phyloP scores from a whole-genome alignment of 2,329 filamentous ascomycete genomes.

The Lithohypha guttulata region DNA sequence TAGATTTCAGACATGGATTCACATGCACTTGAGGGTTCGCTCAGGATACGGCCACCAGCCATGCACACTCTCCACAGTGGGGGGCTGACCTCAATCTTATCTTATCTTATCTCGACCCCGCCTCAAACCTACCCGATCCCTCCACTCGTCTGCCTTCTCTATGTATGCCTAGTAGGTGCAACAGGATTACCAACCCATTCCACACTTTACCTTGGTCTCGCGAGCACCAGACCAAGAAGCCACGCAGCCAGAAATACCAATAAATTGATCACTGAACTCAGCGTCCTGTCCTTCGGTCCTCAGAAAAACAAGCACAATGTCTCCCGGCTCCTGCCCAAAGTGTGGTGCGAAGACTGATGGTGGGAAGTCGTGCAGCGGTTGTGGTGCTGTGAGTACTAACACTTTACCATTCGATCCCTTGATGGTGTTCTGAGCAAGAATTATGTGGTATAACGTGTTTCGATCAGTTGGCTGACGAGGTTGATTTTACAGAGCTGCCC shows the following conservation, averaged over 20 bases:
- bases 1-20: too few relatives aligned
- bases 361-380: constrained; percentile 17
- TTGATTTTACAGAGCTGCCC: too few relatives aligned
- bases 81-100: too few relatives aligned
- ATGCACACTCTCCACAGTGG: too few relatives aligned
- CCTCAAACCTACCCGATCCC: neutral
- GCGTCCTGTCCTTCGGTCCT: too few relatives aligned
- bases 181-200: neutral
- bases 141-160: neutral
- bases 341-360: constrained; percentile 16
- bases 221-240: neutral
- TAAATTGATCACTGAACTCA: too few relatives aligned
- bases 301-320: constrained; percentile 11
- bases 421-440: neutral
- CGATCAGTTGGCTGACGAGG: too few relatives aligned
- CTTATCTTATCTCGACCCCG: neutral
- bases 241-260: neutral
- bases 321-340: constrained; percentile 18
- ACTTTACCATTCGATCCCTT: neutral
- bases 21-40: too few relatives aligned
- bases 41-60: too few relatives aligned
- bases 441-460: neutral
- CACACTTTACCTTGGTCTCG: neutral
- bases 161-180: neutral
- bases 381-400: constrained; percentile 17